phyloP scores from a whole-genome alignment of 345 rosid species.

The Anastatica hierochuntica region DNA sequence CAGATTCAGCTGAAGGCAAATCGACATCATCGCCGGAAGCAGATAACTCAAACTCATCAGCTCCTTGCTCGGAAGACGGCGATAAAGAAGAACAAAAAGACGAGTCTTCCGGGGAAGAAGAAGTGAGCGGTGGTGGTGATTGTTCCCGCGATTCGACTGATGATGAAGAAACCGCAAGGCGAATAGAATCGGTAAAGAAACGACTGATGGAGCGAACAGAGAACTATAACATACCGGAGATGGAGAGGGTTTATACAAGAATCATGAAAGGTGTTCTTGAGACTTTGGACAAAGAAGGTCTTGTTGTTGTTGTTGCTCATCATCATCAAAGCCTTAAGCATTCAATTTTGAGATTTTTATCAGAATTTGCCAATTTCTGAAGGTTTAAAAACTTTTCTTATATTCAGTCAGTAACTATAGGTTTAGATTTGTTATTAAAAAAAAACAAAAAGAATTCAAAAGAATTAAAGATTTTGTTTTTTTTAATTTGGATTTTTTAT shows the following conservation, averaged over 20 bases:
- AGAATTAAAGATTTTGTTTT: too few relatives aligned
- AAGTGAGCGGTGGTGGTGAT: conserved; percentile 18
- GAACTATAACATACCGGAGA: conserved; percentile 63
- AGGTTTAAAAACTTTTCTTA: conserved; percentile 13
- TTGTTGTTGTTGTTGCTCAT: too few relatives aligned
- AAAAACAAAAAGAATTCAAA: too few relatives aligned
- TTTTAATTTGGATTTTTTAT: too few relatives aligned
- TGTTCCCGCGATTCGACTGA: conserved; percentile 19
- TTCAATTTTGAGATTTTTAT: conserved; percentile 81
- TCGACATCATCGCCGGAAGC: conserved; percentile 29
- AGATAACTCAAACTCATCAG: conserved; percentile 28
- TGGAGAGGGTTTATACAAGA: conserved; percentile 71
- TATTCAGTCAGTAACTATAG: too few relatives aligned
- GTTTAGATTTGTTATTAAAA: too few relatives aligned
- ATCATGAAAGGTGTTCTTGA: conserved; percentile 67
- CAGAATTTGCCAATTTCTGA: conserved; percentile 70
- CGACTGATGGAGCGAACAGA: conserved; percentile 45
- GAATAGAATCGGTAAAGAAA: conserved; percentile 37
- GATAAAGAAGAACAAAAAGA: conserved; percentile 19
- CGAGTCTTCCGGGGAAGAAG: conserved; percentile 1
- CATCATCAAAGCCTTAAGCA: conserved; percentile 39
- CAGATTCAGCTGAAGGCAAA: conserved; percentile 49
- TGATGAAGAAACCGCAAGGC: conserved; percentile 38
- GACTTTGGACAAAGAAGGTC: conserved; percentile 37
- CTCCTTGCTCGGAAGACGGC: conserved; percentile 25